These are phyloP conservation scores for Sphaerulina vaccinii DNA, from an alignment of 2,329 filamentous ascomycete species.

Conservation along the genomic window DNA sequence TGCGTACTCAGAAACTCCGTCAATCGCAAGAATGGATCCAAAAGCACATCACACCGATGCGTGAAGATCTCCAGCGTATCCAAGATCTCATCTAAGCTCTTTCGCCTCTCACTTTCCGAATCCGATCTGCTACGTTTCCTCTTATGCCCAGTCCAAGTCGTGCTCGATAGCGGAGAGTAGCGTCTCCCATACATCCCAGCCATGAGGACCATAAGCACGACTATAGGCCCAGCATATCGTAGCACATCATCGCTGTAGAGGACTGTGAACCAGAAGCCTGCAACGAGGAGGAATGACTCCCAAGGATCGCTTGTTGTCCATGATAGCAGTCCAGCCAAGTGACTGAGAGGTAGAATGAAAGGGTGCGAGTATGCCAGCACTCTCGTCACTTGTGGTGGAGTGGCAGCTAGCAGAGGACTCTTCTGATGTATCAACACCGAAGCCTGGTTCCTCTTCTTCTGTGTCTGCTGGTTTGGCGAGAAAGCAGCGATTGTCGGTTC, in stretches of 20 bases:
- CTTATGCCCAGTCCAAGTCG: conserved; percentile 69
- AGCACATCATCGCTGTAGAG: conserved; percentile 85
- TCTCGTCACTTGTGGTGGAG: conserved; percentile 89
- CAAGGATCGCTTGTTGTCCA: conserved; percentile 94
- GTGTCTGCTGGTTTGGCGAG: conserved; percentile 72
- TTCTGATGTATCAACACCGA: conserved; percentile 91
- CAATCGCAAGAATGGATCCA: conserved; percentile 83
- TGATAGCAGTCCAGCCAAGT: conserved; percentile 77
- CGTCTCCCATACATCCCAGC: conserved; percentile 87
- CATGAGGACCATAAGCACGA: conserved; percentile 77
- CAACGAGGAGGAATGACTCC: conserved; percentile 92
- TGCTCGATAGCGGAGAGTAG: conserved; percentile 87
- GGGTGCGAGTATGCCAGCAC: conserved; percentile 95
- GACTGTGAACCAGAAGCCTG: conserved; percentile 78
- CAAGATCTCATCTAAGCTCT: conserved; percentile 95
- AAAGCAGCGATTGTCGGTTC: conserved; percentile 83
- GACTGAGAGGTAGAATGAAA: conserved; percentile 86
- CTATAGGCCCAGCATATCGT: conserved; percentile 76
- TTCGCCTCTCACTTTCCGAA: conserved; percentile 66
- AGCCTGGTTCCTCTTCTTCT: conserved; percentile 22
- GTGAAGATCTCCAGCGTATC: conserved; percentile 90
- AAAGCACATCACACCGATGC: conserved; percentile 82
- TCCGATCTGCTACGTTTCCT: conserved; percentile 58
- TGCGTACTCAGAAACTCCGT: conserved; percentile 87
- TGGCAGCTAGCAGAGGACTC: conserved; percentile 86